Percentiles rank a stretch among this genome's conserved stretches.
phyloP scores from a whole-genome alignment of 345 rosid genomes.

The Cochlearia excelsa region DNA sequence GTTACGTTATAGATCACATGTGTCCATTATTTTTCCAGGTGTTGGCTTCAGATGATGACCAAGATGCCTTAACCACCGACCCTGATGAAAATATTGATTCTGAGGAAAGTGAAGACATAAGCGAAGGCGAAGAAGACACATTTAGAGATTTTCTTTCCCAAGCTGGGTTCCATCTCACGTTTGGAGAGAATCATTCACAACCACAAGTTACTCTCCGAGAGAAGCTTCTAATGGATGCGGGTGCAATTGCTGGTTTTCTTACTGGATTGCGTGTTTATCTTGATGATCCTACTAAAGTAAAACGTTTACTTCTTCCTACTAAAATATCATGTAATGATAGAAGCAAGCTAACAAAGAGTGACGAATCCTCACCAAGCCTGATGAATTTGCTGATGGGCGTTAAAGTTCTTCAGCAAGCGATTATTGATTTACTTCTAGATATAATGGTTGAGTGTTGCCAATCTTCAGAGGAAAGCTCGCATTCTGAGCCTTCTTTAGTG shows the following conservation, averaged over 20 bases:
- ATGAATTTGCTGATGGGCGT: conserved; percentile 99
- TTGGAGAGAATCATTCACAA: conserved; percentile 85
- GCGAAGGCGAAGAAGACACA: conserved; percentile 99
- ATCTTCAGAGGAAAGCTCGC: conserved; percentile 71
- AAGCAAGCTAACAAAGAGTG: conserved; percentile 59
- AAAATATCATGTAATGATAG: conserved; percentile 80
- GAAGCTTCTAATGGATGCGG: conserved; percentile 99
- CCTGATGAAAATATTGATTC: conserved; percentile 99
- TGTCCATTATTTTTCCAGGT: conserved; percentile 53
- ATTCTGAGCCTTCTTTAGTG: conserved; percentile 26
- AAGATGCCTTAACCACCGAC: conserved; percentile 96
- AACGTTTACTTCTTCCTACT: conserved; percentile 94
- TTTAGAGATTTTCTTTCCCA: conserved; percentile 88
- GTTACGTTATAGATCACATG: conserved; percentile 10
- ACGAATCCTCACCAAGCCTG: conserved; percentile 94
- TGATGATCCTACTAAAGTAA: conserved; percentile 97
- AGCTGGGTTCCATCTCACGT: conserved; percentile 96
- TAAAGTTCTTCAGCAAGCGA: conserved; percentile 98
- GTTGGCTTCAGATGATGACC: conserved; percentile 95
- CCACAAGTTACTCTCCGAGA: conserved; percentile 59
- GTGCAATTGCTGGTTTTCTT: conserved; percentile 97
- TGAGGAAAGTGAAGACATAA: conserved; percentile 92
- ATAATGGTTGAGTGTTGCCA: conserved; percentile 99
- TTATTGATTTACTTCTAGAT: conserved; percentile 92
- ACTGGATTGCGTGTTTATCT: conserved; percentile 91